Percentiles rank a stretch among this genome's conserved stretches.
These are phyloP conservation scores for Mycena rebaudengoi DNA, from an alignment of 768 basidiomycete species.

Conservation along the genomic window DNA sequence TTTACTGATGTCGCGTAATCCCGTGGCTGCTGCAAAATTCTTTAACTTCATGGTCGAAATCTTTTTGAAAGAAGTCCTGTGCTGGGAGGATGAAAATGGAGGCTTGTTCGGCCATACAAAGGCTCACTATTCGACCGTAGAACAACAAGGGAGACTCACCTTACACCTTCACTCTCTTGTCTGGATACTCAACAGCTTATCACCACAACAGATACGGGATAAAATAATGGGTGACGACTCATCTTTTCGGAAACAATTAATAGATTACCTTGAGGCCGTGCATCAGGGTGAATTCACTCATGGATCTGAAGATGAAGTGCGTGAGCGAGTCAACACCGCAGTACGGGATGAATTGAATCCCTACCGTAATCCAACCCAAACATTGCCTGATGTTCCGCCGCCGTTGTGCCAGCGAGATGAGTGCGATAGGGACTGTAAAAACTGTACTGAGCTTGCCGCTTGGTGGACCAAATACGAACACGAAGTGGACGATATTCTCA, in stretches of 20 bases:
- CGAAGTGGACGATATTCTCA: no score
- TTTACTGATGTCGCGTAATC: conserved; percentile 26
- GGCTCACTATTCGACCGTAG: conserved; percentile 43
- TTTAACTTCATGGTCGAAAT: conserved; percentile 39
- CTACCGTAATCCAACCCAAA: no score
- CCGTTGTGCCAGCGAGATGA: no score
- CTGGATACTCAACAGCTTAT: conserved; percentile 39
- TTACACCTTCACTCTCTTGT: conserved; percentile 49
- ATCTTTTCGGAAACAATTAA: conserved; percentile 33
- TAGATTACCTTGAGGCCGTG: conserved; percentile 40
- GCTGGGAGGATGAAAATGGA: conserved; percentile 9
- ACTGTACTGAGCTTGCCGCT: no score
- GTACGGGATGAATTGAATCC: no score
- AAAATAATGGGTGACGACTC: conserved; percentile 27
- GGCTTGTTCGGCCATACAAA: conserved; percentile 39
- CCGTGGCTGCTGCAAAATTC: conserved; percentile 40
- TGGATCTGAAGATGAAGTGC: no score
- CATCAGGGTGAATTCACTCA: conserved; percentile 45
- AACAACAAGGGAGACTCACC: conserved; percentile 46
- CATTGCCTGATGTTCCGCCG: no score
- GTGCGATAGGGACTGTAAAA: no score
- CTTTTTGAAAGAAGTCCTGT: conserved; percentile 37
- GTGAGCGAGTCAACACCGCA: no score
- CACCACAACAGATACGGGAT: conserved; percentile 45
- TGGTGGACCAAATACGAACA: no score